Evolutionary conservation across 257 asterid species (phyloP).

Genomic region (Thymus quinquecostatus): DNA sequence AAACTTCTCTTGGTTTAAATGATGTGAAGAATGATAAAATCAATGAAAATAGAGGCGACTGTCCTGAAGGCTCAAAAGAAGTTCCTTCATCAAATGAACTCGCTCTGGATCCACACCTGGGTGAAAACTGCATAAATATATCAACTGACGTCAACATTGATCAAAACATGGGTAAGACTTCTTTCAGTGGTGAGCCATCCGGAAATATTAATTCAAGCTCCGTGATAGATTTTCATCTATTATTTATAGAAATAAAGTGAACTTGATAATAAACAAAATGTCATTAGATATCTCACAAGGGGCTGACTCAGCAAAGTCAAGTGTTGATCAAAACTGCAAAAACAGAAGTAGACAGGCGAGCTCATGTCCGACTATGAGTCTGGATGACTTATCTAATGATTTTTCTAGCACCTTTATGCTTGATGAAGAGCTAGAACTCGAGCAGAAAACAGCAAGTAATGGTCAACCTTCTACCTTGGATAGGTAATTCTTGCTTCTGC

Average conservation of each 20-base stretch:
- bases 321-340: constrained; percentile 31
- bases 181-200: constrained; percentile 34
- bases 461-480: constrained; percentile 42
- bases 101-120: constrained; percentile 32
- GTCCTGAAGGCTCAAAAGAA: constrained; percentile 34
- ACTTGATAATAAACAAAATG: constrained; percentile 32
- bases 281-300: constrained; percentile 34
- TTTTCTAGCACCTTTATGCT: constrained; percentile 73
- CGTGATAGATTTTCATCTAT: constrained; percentile 26
- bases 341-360: constrained; percentile 24
- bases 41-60: constrained; percentile 38
- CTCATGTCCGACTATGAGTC: constrained; percentile 34
- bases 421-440: constrained; percentile 83
- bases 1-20: constrained; percentile 36
- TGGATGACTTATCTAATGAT: constrained; percentile 63
- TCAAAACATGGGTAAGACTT: constrained; percentile 34
- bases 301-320: constrained; percentile 32
- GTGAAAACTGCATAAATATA: constrained; percentile 31
- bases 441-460: constrained; percentile 42
- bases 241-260: constrained; percentile 28
- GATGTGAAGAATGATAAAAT: constrained; percentile 36
- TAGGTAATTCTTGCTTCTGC: constrained; percentile 51
- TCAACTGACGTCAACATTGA: constrained; percentile 32
- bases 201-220: constrained; percentile 31
- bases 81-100: constrained; percentile 40